Conservation (phyloP, 371 early-diverging fungal genomes). For the Circinella minor region DNA sequence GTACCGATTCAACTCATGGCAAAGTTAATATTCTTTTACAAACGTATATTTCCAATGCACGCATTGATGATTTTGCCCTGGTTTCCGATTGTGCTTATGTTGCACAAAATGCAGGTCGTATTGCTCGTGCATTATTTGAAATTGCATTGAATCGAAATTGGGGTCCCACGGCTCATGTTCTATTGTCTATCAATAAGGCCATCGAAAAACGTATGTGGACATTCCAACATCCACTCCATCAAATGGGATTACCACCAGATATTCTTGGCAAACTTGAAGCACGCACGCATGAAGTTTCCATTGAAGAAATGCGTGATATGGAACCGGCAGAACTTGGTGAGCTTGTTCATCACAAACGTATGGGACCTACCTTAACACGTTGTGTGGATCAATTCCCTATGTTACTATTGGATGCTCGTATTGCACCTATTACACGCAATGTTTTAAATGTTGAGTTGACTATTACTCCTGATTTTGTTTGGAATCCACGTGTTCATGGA, state of each 20-base stretch:
- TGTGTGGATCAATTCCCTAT: constrained; percentile 88
- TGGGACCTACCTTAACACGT: constrained; percentile 74
- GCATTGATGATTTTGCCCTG: constrained; percentile 90
- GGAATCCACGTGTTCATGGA: constrained; percentile 92
- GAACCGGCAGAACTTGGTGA: constrained; percentile 83
- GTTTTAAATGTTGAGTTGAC: constrained; percentile 84
- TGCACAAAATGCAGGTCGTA: constrained; percentile 91
- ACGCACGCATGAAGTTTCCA: constrained; percentile 54
- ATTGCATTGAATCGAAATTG: constrained; percentile 90
- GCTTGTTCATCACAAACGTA: constrained; percentile 79
- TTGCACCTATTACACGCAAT: constrained; percentile 92
- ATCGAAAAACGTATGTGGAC: constrained; percentile 95
- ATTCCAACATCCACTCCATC: constrained; percentile 90
- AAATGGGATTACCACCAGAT: constrained; percentile 81
- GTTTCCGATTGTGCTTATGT: constrained; percentile 93
- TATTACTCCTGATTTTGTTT: constrained; percentile 86
- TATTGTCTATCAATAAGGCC: constrained; percentile 86
- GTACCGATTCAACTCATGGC: constrained; percentile 74
- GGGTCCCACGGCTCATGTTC: constrained; percentile 83
- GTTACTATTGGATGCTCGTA: constrained; percentile 75
- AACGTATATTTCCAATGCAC: constrained; percentile 78
- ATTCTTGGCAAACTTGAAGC: constrained; percentile 79
- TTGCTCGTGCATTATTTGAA: constrained; percentile 95
- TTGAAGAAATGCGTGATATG: constrained; percentile 89
- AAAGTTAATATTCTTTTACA: constrained; percentile 95